Evolutionary conservation across 805 yeast species (phyloP), one percentile per base, ranked within the genome.

Genomic region (Metschnikowia hibisci): DNA sequence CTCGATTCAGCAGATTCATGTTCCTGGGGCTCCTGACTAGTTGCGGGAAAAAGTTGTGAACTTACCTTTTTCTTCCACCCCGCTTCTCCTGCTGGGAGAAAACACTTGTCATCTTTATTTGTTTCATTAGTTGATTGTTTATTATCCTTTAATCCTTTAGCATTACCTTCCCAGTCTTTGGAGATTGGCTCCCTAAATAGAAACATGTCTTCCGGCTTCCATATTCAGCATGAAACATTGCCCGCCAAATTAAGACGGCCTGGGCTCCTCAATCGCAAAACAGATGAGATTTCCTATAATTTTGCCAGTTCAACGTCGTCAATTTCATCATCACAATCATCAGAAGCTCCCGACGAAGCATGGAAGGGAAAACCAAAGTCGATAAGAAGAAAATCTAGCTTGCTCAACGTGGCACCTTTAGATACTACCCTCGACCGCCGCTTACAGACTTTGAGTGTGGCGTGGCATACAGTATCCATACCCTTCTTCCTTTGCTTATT

Each of bases 391-490:
- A 33, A 35, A 29, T 39, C 46, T 28, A 38, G 43, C 34, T 43
- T 43, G 25, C 45, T 70, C 34, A 57, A 71, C 49, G 64, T 77
- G 54, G 84, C 84, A 3, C 87, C 83, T 5, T 64, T 72, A 40
- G 65, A 61, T 13, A 76, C 81, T 3, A 87, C 91, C 1, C 52
- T 76, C 40, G 55, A 63, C 22, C 69, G 82, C 47, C 64, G 95
- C 38, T 55, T 80, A 13, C 83, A 88, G 51, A 87, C 91, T 0
- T 54, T 82, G 4, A 80, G 80, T 1, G 77, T 87, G 11, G 71
- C 86, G 3, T 76, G 87, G 78, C 96, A 88, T 62, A 76, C 84
- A 2, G 71, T 87, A 13, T 74, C 86, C 4, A 80, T 87, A 25
- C 84, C 95, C 1, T 58, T 75, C 1, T 72, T 82, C 37, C 61